These are phyloP conservation scores for Brassica carinata DNA, from an alignment of 345 rosid genomes.

Conservation along the genomic window DNA sequence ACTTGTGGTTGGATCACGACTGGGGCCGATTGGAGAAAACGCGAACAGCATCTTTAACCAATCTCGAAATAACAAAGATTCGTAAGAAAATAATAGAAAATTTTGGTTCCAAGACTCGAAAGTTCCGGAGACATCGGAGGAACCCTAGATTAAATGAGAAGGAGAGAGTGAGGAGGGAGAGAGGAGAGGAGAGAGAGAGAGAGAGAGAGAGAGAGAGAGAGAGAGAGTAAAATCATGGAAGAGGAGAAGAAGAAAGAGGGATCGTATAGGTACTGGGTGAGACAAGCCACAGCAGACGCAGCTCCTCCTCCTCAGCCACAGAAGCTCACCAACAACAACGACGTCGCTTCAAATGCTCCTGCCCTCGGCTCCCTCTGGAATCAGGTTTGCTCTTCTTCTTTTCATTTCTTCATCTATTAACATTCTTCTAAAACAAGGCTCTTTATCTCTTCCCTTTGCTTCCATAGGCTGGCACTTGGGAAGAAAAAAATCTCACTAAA, in stretches of 20 bases:
- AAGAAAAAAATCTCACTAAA: slow-evolving; percentile 78
- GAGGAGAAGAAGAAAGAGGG: slow-evolving; percentile 45
- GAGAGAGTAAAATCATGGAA: slow-evolving; percentile 35
- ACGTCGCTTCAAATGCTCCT: slow-evolving; percentile 38
- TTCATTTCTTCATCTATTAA: neutral
- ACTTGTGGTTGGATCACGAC: slow-evolving; percentile 19
- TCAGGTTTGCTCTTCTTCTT: slow-evolving; percentile 41
- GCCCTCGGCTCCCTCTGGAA: slow-evolving; percentile 86
- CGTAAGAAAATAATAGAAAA: slow-evolving; percentile 26
- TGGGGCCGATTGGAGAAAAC: slow-evolving; percentile 24
- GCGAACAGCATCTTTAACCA: neutral
- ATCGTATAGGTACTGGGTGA: slow-evolving; percentile 85
- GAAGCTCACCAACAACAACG: slow-evolving; percentile 54
- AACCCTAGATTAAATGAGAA: slow-evolving; percentile 38
- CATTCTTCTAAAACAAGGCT: neutral
- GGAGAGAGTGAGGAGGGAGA: slow-evolving; percentile 7
- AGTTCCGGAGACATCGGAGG: slow-evolving; percentile 42
- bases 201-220: neutral
- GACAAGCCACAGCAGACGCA: slow-evolving; percentile 69
- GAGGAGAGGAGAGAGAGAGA: neutral
- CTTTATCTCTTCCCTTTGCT: neutral
- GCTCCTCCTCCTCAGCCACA: slow-evolving; percentile 79
- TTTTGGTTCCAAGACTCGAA: slow-evolving; percentile 29
- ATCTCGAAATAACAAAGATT: neutral
- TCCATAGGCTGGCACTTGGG: slow-evolving; percentile 95